These are phyloP conservation scores for Lanmaoa pseudosensibilis DNA, from an alignment of 768 basidiomycete species.

Conservation along the genomic window DNA sequence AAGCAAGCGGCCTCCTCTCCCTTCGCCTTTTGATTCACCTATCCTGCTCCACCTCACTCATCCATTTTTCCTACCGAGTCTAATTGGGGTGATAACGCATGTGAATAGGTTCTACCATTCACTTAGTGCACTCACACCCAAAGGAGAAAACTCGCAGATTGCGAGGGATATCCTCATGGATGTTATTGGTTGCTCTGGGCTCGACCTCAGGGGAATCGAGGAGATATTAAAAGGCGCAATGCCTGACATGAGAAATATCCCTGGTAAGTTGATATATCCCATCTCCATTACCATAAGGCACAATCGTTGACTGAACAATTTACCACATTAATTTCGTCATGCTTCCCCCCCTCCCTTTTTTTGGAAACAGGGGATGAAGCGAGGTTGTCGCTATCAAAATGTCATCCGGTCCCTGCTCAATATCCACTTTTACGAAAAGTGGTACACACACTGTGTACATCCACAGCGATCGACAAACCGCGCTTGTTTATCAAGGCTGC, in stretches of 20 bases:
- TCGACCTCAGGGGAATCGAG: conserved; percentile 56
- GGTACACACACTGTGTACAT: conserved; percentile 46
- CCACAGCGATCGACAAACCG: conserved; percentile 59
- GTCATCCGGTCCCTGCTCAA: conserved; percentile 53
- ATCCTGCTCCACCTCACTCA: conserved; percentile 61
- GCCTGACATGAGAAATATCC: conserved; percentile 21
- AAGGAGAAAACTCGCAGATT: conserved; percentile 61
- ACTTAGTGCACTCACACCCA: conserved; percentile 52
- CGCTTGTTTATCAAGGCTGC: conserved; percentile 69
- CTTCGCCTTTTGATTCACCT: conserved; percentile 35
- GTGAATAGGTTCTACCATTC: conserved; percentile 58
- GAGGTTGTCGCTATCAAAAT: conserved; percentile 56
- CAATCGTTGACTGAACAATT: neutral
- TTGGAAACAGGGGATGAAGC: conserved; percentile 46
- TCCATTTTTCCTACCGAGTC: conserved; percentile 55
- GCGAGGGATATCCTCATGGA: conserved; percentile 65
- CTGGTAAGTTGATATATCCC: conserved; percentile 23
- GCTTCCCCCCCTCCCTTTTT: neutral
- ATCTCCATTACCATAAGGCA: neutral
- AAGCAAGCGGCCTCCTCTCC: conserved; percentile 6
- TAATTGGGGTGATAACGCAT: conserved; percentile 51
- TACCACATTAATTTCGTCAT: neutral
- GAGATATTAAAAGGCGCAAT: conserved; percentile 43
- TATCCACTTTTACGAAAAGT: conserved; percentile 42
- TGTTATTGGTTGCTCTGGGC: conserved; percentile 60